Base-by-base conservation (phyloP, 441 rosid species). In the Lepidium campestre region DNA sequence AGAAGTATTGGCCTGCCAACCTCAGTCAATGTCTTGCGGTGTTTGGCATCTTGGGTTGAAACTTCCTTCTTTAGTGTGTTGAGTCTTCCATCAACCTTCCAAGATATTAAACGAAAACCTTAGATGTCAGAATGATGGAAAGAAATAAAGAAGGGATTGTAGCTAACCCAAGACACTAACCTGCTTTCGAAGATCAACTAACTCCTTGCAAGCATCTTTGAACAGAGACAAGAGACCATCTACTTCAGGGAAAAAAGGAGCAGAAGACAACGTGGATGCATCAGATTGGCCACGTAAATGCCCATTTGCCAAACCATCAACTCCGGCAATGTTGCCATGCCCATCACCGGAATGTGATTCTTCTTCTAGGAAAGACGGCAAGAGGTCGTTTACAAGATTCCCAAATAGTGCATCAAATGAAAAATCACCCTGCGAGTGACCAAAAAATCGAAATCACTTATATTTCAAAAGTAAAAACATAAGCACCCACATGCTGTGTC, bases 381-480 rank as follows among this genome's bases (percentile, higher is more conserved):
- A 88, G 32, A 82, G 90, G 57, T 87, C 85, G 39, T 88, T 91
- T 27, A 95, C 99, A 72, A 95, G 72, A 79, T 84, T 88, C 73
- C 98, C 99, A 39, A 92, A 95, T 50, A 90, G 79, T 36, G 95
- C 95, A 81, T 95, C 99, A 57, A 95, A 95, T 1, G 97, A 95
- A 79, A 95, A 95, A 53, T 95, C 95, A 50, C 99, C 99, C 98
- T 95, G 74, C 71, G 15, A 65, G 40, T 49, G 58, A 49, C 36
- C 20, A 65, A 53, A 23, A 29, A 23, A 48, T 36, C 57, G 48
- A 14, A 54, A 69, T 32, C 54, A 15, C 18, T 32, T 7, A 60
- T 48, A n/a, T 48, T 29, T 60, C 27, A 46, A 58, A 58, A 32
- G 32, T 18, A 19, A 62, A 50, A 58, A 53, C 34, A 22, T 27